These are phyloP conservation scores for Elaphomyces granulatus DNA, from an alignment of 495 filamentous ascomycete species.

Conservation along the genomic window DNA sequence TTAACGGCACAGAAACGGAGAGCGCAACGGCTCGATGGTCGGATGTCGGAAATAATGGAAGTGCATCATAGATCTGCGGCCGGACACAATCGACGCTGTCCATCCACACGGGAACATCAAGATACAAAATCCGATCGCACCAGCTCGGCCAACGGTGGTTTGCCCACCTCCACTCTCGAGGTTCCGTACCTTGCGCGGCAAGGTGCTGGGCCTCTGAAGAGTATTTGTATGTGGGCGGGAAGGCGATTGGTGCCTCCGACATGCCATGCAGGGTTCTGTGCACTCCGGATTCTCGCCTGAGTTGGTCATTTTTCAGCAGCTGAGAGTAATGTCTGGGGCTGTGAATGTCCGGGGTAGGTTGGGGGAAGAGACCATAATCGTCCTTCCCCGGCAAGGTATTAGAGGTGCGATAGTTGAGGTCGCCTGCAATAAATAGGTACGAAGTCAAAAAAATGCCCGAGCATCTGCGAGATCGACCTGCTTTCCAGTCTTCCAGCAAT, in stretches of 20 bases:
- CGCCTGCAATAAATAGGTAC: constrained; percentile 77
- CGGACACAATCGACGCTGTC: constrained; percentile 22
- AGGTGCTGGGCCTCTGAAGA: constrained; percentile 30
- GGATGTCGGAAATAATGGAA: constrained; percentile 60
- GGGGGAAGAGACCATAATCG: constrained; percentile 43
- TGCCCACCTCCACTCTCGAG: constrained; percentile 58
- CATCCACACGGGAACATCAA: constrained; percentile 43
- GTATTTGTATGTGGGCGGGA: constrained; percentile 92
- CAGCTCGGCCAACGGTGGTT: constrained; percentile 77
- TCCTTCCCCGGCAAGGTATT: constrained; percentile 38
- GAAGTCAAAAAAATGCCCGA: constrained; percentile 54
- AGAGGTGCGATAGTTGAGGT: constrained; percentile 87
- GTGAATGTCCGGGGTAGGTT: constrained; percentile 35
- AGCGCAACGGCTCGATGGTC: constrained; percentile 79
- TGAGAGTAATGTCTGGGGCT: constrained; percentile 39
- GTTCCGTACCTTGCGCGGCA: constrained; percentile 15
- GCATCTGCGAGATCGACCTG: constrained; percentile 1
- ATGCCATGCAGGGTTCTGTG: constrained; percentile 61
- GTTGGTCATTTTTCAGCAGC: constrained; percentile 64
- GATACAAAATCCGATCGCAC: constrained; percentile 82
- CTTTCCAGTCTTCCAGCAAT: constrained; percentile 21
- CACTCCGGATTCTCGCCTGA: constrained; percentile 49
- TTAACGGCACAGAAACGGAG: constrained; percentile 42
- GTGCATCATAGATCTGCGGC: constrained; percentile 48
- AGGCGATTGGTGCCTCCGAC: constrained; percentile 55